These are phyloP conservation scores for Tagetes patula DNA, from an alignment of 129 eudicot genomes.

Conservation along the genomic window DNA sequence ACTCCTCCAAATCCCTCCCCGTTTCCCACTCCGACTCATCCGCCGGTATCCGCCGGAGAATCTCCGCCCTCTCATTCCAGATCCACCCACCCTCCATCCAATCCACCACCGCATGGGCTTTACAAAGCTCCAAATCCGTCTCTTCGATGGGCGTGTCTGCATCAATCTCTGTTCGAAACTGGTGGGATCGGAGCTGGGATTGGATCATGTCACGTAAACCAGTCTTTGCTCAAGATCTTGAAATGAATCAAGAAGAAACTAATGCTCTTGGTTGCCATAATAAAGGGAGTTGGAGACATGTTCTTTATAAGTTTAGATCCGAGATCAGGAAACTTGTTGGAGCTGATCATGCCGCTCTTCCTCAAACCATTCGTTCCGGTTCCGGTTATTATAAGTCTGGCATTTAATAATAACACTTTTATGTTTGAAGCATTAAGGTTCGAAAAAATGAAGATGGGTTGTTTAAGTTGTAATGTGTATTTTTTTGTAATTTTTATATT, in stretches of 20 bases:
- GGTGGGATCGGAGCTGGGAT: constrained; percentile 76
- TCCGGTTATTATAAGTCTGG: constrained; percentile 32
- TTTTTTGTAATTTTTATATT: background rate
- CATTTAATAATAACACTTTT: constrained; percentile 8
- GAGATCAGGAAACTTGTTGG: constrained; percentile 56
- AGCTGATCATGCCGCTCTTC: constrained; percentile 48
- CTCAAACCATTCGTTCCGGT: constrained; percentile 57
- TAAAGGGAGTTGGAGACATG: constrained; percentile 78
- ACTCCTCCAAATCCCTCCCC: constrained; percentile 24
- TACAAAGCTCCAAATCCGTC: constrained; percentile 67
- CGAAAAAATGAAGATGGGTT: background rate
- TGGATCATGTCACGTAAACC: constrained; percentile 90
- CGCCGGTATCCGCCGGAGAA: constrained; percentile 52
- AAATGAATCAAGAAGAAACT: constrained; percentile 78
- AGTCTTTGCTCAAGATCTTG: constrained; percentile 77
- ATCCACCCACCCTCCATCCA: constrained; percentile 38
- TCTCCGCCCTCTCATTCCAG: constrained; percentile 59
- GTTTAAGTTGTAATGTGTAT: background rate
- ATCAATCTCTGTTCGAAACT: constrained; percentile 50
- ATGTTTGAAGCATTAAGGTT: background rate
- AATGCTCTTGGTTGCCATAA: constrained; percentile 56
- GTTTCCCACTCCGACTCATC: constrained; percentile 27
- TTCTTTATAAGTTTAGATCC: constrained; percentile 59
- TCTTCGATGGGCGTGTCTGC: constrained; percentile 58
- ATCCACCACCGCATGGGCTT: constrained; percentile 41